Percentiles rank a stretch among this genome's conserved stretches.
These are phyloP conservation scores for Tubosaeta brunneosetosa DNA, from an alignment of 768 basidiomycete species.

Conservation along the genomic window DNA sequence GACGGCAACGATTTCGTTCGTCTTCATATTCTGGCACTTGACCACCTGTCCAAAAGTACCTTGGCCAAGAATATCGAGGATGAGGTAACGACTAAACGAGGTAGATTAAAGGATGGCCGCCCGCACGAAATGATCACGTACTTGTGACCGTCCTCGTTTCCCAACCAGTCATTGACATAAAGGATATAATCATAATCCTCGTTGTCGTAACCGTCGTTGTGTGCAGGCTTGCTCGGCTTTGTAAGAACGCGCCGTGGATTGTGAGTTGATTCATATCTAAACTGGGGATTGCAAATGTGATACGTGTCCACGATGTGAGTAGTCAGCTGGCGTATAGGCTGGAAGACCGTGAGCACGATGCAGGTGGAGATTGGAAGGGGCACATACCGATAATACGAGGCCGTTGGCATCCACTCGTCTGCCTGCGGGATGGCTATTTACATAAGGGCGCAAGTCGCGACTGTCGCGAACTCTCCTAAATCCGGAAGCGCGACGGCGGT, in stretches of 20 bases:
- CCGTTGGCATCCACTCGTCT: conserved; percentile 78
- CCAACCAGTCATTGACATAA: conserved; percentile 97
- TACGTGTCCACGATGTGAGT: conserved; percentile 87
- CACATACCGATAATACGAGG: conserved; percentile 74
- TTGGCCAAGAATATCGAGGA: conserved; percentile 96
- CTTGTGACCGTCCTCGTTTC: conserved; percentile 94
- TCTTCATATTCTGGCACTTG: conserved; percentile 99
- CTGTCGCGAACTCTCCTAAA: conserved; percentile 74
- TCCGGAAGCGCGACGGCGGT: conserved; percentile 67
- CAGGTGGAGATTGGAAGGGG: neutral
- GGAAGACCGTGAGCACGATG: conserved; percentile 11
- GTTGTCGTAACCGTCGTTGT: conserved; percentile 98
- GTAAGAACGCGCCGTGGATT: conserved; percentile 96
- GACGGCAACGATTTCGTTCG: conserved; percentile 96
- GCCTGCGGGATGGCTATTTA: conserved; percentile 56
- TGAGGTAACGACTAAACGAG: conserved; percentile 69
- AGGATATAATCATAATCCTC: conserved; percentile 99
- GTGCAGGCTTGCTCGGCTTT: conserved; percentile 91
- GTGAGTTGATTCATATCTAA: conserved; percentile 90
- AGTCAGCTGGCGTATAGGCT: conserved; percentile 70
- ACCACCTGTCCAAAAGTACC: conserved; percentile 99
- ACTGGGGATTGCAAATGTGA: conserved; percentile 89
- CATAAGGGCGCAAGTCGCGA: conserved; percentile 73
- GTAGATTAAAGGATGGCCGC: conserved; percentile 11
- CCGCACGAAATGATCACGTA: conserved; percentile 38